Evolutionary conservation across 2,329 filamentous ascomycete species (phyloP).

Genomic region (Didymella segeticola): DNA sequence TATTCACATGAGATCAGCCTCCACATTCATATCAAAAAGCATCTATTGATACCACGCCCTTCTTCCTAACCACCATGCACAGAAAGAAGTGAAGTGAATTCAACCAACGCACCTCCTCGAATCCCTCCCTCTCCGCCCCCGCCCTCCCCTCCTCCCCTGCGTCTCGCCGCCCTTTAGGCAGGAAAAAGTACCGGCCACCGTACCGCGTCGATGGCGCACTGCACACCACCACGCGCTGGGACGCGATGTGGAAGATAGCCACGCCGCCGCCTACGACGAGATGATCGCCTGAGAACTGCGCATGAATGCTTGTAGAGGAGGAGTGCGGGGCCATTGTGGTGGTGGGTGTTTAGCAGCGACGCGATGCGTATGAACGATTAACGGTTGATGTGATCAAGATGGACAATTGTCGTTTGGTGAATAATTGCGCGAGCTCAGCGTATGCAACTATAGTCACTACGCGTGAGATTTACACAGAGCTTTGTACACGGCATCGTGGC

Average conservation of each 20-base stretch:
- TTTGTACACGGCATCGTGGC: too few species aligned
- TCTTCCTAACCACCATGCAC: too few species aligned
- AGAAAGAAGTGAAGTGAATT: too few species aligned
- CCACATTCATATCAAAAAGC: too few species aligned
- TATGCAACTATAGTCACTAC: too few species aligned
- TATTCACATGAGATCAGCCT: constrained; percentile 14
- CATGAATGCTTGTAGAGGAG: constrained; percentile 24
- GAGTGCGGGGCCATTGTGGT: constrained; percentile 17
- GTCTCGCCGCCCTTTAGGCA: constrained; percentile 58
- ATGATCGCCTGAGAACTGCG: constrained; percentile 38
- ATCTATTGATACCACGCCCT: not conserved
- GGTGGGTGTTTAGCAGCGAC: too few species aligned
- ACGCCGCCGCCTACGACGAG: constrained; percentile 50
- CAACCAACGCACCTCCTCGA: constrained; percentile 58
- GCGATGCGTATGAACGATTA: too few species aligned
- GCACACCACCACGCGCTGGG: constrained; percentile 56
- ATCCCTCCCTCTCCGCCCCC: constrained; percentile 58
- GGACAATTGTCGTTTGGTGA: too few species aligned
- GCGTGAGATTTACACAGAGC: too few species aligned
- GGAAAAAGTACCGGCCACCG: constrained; percentile 52
- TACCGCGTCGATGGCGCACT: constrained; percentile 49
- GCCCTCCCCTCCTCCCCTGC: constrained; percentile 52
- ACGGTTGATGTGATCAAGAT: too few species aligned
- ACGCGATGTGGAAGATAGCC: constrained; percentile 59
- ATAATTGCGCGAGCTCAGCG: too few species aligned